A percentile compares a stretch with the other conserved stretches of the same genome.
These are phyloP conservation scores for Piper longum DNA, from an alignment of 164 flowering plant genomes.

Conservation along the genomic window DNA sequence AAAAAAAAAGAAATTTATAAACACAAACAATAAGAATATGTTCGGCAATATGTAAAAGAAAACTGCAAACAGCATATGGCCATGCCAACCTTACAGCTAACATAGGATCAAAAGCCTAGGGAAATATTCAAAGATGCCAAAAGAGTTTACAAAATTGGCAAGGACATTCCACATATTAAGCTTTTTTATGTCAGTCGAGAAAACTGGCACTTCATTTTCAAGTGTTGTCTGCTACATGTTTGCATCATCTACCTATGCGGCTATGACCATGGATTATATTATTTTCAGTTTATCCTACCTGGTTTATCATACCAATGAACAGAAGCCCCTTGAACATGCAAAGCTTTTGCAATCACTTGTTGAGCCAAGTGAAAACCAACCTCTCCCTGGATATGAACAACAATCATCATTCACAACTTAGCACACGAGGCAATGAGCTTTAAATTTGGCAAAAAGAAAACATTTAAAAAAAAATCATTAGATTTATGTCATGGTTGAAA, in stretches of 20 bases:
- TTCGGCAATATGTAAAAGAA: neutral
- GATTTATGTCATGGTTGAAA: neutral
- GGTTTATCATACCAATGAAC: slow-evolving; percentile 96
- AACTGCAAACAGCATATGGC: neutral
- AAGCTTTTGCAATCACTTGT: slow-evolving; percentile 59
- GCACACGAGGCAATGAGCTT: neutral
- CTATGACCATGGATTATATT: neutral
- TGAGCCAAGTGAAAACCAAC: slow-evolving; percentile 62
- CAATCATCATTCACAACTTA: neutral
- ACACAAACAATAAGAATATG: too few relatives aligned
- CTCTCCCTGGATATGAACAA: slow-evolving; percentile 51
- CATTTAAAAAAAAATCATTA: neutral
- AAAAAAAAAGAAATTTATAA: too few relatives aligned
- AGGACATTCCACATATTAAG: too few relatives aligned
- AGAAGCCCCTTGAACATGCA: slow-evolving; percentile 55
- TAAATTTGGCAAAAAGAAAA: neutral
- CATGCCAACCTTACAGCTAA: neutral
- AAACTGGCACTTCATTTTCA: neutral
- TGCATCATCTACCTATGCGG: neutral
- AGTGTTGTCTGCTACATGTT: neutral
- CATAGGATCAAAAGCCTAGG: too few relatives aligned
- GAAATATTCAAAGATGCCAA: too few relatives aligned
- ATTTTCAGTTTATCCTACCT: slow-evolving; percentile 30
- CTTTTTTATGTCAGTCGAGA: neutral
- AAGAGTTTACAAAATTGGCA: too few relatives aligned